Conservation (phyloP, 345 rosid species). For the Hirschfeldia incana region DNA sequence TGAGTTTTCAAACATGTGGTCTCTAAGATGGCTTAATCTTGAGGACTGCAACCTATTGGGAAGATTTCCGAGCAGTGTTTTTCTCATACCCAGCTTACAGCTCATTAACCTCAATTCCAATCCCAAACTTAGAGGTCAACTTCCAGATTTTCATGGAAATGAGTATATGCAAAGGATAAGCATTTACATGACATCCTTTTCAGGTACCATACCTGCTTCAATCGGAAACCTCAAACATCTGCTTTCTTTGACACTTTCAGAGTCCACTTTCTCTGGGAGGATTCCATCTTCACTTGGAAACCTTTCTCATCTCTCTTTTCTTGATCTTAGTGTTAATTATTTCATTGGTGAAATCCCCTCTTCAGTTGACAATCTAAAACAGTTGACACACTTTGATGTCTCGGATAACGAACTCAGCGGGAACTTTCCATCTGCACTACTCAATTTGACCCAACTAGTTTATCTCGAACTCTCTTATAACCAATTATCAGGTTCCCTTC, state of each 20-base stretch:
- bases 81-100: neutral
- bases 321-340: neutral
- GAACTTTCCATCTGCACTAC: neutral
- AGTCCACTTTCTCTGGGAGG: neutral
- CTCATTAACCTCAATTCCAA: neutral
- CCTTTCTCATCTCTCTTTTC: neutral
- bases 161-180: neutral
- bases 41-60: neutral
- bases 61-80: neutral
- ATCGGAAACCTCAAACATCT: neutral
- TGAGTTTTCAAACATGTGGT: slow-evolving; percentile 2
- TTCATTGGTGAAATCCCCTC: neutral
- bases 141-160: neutral
- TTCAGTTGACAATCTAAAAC: neutral
- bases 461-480: neutral
- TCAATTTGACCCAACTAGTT: neutral
- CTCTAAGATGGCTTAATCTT: neutral
- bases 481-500: neutral
- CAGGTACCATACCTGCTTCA: neutral
- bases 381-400: neutral
- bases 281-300: slow-evolving; percentile 8
- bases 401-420: neutral
- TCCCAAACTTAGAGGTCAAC: neutral
- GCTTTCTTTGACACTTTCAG: neutral
- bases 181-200: neutral